Evolutionary conservation across 2,329 filamentous ascomycete genomes (phyloP), one percentile per base, ranked within the genome.

Genomic region (Fusarium sp.): DNA sequence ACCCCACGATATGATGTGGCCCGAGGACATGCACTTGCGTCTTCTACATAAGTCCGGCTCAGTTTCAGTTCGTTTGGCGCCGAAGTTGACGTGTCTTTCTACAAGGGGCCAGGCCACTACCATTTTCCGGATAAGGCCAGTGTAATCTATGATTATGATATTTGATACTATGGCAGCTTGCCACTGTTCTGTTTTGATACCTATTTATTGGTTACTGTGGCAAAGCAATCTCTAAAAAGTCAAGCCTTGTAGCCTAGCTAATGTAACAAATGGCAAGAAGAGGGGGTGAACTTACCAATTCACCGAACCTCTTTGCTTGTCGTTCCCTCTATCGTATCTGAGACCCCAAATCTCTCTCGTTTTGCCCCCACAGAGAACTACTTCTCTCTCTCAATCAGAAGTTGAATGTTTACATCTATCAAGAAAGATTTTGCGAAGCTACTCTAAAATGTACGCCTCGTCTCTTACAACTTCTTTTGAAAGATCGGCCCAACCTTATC

Each of bases 401-500:
- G 15, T 6, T 11, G n/a, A 43, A 10, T 6, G 10, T 20, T 43
- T 6, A 12, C n/a, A 6, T 22, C n/a, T 43, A 22, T 7, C 11
- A 22, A 22, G 11, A 43, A 7, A 5, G 2, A 3, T 3, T 14
- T 43, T 43, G n/a, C 10, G 20, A 20, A 43, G 11, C 11, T 43
- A 43, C n/a, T 43, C 40, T 43, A 43, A 22, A 11, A 22, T 12
- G 6, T 43, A 4, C 40, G n/a, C n/a, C 3, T 43, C n/a, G 11
- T 14, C 6, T 22, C 40, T 43, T 22, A 43, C 40, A 40, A n/a
- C 4, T 40, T 3, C 37, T n/a, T 40, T 17, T n/a, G 17, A 11
- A 67, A 12, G 9, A 63, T 67, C 4, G 65, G 50, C 1, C 65
- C 65, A 25, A 58, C 8, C 11, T 17, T 22, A 10, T 38, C 37